phyloP scores from a whole-genome alignment of 2,329 filamentous ascomycete genomes.

The Lachnellula cervina region DNA sequence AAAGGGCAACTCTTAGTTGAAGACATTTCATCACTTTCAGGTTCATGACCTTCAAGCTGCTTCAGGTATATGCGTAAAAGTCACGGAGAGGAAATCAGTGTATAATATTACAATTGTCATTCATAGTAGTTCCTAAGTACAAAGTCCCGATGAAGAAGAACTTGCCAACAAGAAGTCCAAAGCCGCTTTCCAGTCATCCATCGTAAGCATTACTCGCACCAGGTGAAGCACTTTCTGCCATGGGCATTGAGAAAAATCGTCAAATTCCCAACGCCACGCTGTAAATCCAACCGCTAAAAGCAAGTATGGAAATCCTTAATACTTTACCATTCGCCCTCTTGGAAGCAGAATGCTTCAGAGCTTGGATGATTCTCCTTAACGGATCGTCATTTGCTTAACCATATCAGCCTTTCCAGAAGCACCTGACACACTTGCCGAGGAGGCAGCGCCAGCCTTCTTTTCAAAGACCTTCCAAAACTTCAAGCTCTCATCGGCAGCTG shows the following conservation, averaged over 20 bases:
- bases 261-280: conserved; percentile 51
- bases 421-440: conserved; percentile 59
- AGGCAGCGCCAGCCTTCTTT: conserved; percentile 80
- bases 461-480: conserved; percentile 99
- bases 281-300: conserved; percentile 41
- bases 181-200: conserved; percentile 20
- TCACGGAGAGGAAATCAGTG: too few species aligned
- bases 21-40: too few species aligned
- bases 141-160: conserved; percentile 4
- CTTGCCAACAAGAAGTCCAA: conserved; percentile 7
- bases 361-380: conserved; percentile 45
- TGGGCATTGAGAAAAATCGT: conserved; percentile 39
- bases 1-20: too few species aligned
- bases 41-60: too few species aligned
- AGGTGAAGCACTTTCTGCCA: conserved; percentile 44
- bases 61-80: too few species aligned
- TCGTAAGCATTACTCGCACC: conserved; percentile 33
- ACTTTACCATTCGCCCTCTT: conserved; percentile 29
- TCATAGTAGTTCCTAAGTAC: conserved; percentile 10
- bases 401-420: conserved; percentile 75
- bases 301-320: conserved; percentile 33
- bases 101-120: conserved; percentile 8
- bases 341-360: conserved; percentile 24
- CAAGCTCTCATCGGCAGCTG: conserved; percentile 88
- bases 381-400: conserved; percentile 93